Evolutionary conservation across 179 eudicot species (phyloP), one percentile per base, ranked within the genome.

Genomic region (Gypsophila paniculata): DNA sequence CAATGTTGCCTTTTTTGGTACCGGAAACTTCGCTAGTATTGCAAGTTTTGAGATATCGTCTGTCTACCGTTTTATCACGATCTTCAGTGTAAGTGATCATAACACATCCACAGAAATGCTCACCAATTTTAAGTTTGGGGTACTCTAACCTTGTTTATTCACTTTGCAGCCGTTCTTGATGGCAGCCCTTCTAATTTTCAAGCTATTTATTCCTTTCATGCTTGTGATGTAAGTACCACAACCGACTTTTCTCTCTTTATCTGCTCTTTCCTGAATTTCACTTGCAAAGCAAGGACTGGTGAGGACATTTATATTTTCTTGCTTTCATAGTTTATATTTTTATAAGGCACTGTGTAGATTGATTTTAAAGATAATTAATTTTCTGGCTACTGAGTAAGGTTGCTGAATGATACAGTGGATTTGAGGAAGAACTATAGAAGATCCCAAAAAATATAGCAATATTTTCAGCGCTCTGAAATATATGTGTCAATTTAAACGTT

Each of bases 21-120:
- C 99, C 44, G 99, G 97, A 34, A 94, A 94, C 80, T 94, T 94
- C 57, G 99, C 97, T 13, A 94, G 99, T 77, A 94, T 94, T 70
- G 99, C 99, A 76, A 91, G 97, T 85, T 94, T 94, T 74, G 97
- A 94, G 88, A 94, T 94, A 66, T 94, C 99, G 12, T 94, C 97
- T 69, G 99, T 94, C 25, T 94, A 94, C 74, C 99, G 99, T 61
- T 94, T 94, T 85, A 88, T 94, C 77, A 94, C 99, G 62, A 76
- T 94, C 72, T 94, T 91, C 83, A 94, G 90, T 70, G 99, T 90
- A 84, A 90, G 95, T 86, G 72, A 61, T 26, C 14, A 17, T 49
- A 44, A n/a, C 29, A 61, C 18, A 18, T 55, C 51, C 51, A 25
- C 2, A 36, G 34, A 61, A 12, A 14, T 66, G 57, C 72, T 68